Evolutionary conservation across 345 rosid genomes (phyloP), one percentile per base, ranked within the genome.

Genomic region (Eucalyptus coolabah): DNA sequence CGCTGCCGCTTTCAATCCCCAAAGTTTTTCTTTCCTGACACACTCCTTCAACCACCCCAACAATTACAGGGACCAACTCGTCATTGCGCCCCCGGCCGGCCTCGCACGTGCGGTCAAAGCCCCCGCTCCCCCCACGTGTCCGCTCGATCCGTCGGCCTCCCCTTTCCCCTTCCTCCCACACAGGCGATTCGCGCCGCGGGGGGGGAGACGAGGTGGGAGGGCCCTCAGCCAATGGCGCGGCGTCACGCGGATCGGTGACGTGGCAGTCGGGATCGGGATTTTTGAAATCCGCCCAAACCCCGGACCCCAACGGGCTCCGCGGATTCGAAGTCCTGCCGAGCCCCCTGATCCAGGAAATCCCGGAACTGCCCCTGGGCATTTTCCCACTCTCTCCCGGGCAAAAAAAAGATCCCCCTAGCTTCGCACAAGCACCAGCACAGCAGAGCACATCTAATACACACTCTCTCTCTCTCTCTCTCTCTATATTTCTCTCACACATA

Each of bases 261-360:
- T 93, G 96, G 94, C 91, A 15, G 7, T 32, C 26, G 11, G 59
- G 56, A 54, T 12, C 16, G 67, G 32, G 82, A 34, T 16, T 88
- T 93, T 93, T 89, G 90, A 93, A 92, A 92, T 93, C 97, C 96
- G 95, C 96, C 95, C 89, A 93, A 94, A 92, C 90, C 91, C 93
- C 88, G 91, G 93, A 89, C 47, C 42, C 42, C 85, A 77, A 77
- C 85, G 23, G 82, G 82, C 82, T 72, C 26, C 40, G 82, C 30
- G 17, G 85, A 77, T 77, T 77, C 85, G 85, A 77, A 77, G 59
- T 53, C 26, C 59, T 53, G 26, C 59, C 59, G 59, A 53, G 47
- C 85, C 4, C 6, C 16, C 42, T 1, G 85, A 21, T 42, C 44
- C n/a, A 9, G 5, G 40, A 40, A 50, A 51, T 51, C 45, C 65